Evolutionary conservation across 768 basidiomycete species (phyloP).

Genomic region (Paxillus rubicundulus): DNA sequence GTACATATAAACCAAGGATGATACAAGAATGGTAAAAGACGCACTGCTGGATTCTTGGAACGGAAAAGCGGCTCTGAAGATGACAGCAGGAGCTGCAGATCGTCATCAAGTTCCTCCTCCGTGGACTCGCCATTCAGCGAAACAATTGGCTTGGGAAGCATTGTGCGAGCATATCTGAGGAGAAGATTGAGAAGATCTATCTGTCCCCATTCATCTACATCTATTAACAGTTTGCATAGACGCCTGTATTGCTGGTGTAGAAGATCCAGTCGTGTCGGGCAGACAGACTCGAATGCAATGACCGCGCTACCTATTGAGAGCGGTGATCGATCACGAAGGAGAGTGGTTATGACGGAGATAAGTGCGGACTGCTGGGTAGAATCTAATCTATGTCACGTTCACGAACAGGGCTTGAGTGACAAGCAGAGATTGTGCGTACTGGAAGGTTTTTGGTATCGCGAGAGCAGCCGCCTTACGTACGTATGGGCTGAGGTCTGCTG

Average conservation of each 20-base stretch:
- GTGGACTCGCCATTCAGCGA: conserved; percentile 28
- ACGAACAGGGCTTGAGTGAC: neutral
- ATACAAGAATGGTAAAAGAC: conserved; percentile 19
- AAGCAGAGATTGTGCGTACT: conserved; percentile 44
- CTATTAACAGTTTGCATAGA: conserved; percentile 77
- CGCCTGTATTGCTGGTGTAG: conserved; percentile 87
- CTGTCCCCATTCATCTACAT: conserved; percentile 98
- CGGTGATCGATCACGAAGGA: conserved; percentile 74
- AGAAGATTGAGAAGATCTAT: conserved; percentile 75
- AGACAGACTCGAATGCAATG: conserved; percentile 83
- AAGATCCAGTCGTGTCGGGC: conserved; percentile 82
- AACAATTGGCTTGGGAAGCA: conserved; percentile 66
- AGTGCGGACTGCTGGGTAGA: conserved; percentile 67
- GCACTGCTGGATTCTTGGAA: conserved; percentile 83
- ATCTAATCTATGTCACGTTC: conserved; percentile 58
- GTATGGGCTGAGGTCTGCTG: conserved; percentile 88
- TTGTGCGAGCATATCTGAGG: conserved; percentile 75
- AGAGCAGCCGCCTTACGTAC: conserved; percentile 91
- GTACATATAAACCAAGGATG: neutral
- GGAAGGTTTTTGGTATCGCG: conserved; percentile 83
- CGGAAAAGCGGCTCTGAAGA: conserved; percentile 77
- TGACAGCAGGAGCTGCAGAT: conserved; percentile 70
- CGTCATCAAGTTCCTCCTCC: conserved; percentile 72
- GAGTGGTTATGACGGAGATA: conserved; percentile 61
- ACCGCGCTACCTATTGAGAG: conserved; percentile 85